Evolutionary conservation across 2,329 filamentous ascomycete species (phyloP).

Genomic region (Fusarium sarcochroum): DNA sequence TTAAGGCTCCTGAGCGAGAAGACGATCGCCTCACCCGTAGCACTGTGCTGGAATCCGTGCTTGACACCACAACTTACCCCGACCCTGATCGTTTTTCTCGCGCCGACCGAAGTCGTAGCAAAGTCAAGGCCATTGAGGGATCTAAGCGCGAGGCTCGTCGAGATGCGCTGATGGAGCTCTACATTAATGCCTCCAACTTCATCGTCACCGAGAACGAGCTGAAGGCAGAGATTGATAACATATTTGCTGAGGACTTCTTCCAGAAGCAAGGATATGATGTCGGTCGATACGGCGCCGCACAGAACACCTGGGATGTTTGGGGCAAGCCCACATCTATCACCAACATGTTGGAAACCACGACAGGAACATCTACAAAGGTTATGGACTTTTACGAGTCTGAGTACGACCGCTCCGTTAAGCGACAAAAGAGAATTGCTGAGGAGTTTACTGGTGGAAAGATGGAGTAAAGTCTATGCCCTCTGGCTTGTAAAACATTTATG

Average conservation of each 20-base stretch:
- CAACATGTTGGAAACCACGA: constrained; percentile 59
- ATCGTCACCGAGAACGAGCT: constrained; percentile 87
- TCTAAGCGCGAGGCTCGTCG: constrained; percentile 71
- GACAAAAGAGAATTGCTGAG: constrained; percentile 70
- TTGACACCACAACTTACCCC: constrained; percentile 65
- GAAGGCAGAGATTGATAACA: constrained; percentile 77
- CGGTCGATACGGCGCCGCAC: constrained; percentile 53
- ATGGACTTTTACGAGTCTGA: constrained; percentile 57
- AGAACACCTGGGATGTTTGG: constrained; percentile 67
- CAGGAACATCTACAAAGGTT: constrained; percentile 54
- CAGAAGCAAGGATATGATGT: constrained; percentile 52
- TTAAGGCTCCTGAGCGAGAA: constrained; percentile 76
- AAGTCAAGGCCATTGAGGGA: constrained; percentile 58
- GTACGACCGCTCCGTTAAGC: constrained; percentile 61
- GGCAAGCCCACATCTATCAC: constrained; percentile 62
- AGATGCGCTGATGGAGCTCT: constrained; percentile 86
- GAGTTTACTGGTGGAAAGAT: constrained; percentile 73
- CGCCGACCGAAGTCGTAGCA: constrained; percentile 62
- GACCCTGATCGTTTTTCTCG: constrained; percentile 75
- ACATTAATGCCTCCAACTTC: constrained; percentile 89
- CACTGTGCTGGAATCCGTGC: constrained; percentile 68
- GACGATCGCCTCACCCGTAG: constrained; percentile 83
- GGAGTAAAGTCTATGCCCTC: constrained; percentile 50
- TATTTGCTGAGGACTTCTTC: constrained; percentile 78
- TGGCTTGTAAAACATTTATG: constrained; percentile 47